These are phyloP conservation scores for Olyra latifolia DNA, from an alignment of 176 grass and related monocot genomes.

Conservation along the genomic window DNA sequence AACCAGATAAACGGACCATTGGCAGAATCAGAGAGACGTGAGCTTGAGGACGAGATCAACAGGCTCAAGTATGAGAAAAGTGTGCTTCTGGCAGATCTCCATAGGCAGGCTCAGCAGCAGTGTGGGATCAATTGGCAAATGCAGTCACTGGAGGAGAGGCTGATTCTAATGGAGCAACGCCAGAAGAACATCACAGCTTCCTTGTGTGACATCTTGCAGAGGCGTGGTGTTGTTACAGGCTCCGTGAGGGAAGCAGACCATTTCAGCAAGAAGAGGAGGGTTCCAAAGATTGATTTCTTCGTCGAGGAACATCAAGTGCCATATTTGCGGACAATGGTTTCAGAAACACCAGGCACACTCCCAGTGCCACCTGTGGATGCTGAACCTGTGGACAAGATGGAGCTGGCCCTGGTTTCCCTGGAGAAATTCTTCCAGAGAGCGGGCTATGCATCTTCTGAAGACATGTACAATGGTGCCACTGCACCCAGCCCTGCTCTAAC, in stretches of 20 bases:
- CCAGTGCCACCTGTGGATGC: background rate
- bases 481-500: conserved; percentile 26
- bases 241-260: conserved; percentile 12
- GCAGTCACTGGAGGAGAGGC: conserved; percentile 62
- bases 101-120: conserved; percentile 54
- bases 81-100: conserved; percentile 44
- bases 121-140: conserved; percentile 59
- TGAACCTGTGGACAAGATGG: conserved; percentile 69
- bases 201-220: conserved; percentile 48
- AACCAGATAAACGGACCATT: conserved; percentile 41
- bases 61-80: conserved; percentile 65
- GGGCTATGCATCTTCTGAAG: conserved; percentile 31
- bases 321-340: background rate
- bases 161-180: conserved; percentile 48
- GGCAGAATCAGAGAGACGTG: conserved; percentile 46
- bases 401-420: conserved; percentile 62
- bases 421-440: conserved; percentile 71
- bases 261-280: conserved; percentile 75
- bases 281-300: conserved; percentile 45
- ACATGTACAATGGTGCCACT: conserved; percentile 35
- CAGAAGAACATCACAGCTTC: conserved; percentile 48
- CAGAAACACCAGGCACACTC: conserved; percentile 11
- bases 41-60: conserved; percentile 72
- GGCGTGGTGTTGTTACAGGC: conserved; percentile 3
- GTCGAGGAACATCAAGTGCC: conserved; percentile 25